Conservation (phyloP, 345 rosid genomes). For the Eucalyptus pauciflora region DNA sequence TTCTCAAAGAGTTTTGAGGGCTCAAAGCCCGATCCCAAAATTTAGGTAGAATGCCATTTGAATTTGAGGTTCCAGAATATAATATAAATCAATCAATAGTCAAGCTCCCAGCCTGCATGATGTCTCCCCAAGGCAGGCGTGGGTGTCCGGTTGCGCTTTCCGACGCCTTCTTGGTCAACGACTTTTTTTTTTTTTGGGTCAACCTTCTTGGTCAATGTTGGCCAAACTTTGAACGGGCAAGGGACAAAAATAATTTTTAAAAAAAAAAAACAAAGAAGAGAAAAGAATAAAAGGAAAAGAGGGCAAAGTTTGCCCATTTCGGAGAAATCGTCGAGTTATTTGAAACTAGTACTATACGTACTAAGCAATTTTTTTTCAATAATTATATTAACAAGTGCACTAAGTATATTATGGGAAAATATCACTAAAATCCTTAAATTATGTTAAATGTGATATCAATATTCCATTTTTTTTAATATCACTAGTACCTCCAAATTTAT, state of each 20-base stretch:
- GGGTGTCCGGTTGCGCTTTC: not conserved
- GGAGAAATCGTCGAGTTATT: not conserved
- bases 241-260: not conserved
- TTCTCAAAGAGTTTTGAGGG: accelerated
- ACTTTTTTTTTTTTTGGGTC: not conserved
- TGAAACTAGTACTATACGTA: not conserved
- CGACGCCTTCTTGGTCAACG: not conserved
- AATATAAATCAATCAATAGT: not conserved
- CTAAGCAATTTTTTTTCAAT: too few species aligned
- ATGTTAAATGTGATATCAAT: not conserved
- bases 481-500: not conserved
- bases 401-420: not conserved
- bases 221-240: not conserved
- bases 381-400: not conserved
- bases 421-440: not conserved
- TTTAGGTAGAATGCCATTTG: not conserved
- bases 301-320: not conserved
- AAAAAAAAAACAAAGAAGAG: not conserved
- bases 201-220: not conserved
- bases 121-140: not conserved
- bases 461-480: not conserved
- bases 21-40: not conserved
- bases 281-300: not conserved
- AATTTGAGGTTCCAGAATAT: not conserved
- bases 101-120: not conserved